These are phyloP conservation scores for Aureobasidium namibiae DNA, from an alignment of 2,329 filamentous ascomycete genomes.

Conservation along the genomic window DNA sequence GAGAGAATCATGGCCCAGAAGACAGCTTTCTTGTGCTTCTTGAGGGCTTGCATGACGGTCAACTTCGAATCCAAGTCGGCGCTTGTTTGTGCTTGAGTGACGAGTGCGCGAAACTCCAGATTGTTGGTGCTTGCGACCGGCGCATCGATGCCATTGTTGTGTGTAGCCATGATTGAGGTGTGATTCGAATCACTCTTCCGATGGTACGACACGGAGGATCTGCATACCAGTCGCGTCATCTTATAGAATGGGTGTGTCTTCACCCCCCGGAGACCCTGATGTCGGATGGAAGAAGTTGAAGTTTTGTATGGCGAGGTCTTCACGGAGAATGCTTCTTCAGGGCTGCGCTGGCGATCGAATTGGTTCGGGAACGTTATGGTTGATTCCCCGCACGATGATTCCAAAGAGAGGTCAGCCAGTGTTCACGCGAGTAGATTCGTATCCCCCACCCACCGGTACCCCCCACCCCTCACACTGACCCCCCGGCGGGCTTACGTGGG, in stretches of 20 bases:
- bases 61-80: neutral
- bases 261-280: neutral
- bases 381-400: neutral
- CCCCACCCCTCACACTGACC: neutral
- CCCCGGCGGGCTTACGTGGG: too few species aligned
- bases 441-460: neutral
- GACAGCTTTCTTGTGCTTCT: constrained; percentile 37
- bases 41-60: constrained; percentile 19
- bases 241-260: neutral
- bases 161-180: neutral
- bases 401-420: neutral
- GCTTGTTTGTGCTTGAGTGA: neutral
- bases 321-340: neutral
- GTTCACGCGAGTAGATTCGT: neutral
- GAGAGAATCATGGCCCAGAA: constrained; percentile 54
- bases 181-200: neutral
- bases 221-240: neutral
- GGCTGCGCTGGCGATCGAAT: neutral
- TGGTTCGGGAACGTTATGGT: neutral
- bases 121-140: neutral
- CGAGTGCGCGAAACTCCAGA: neutral
- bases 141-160: neutral
- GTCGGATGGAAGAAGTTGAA: neutral
- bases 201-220: neutral
- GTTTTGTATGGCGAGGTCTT: neutral